Evolutionary conservation across 2,329 filamentous ascomycete species (phyloP), one percentile per base, ranked within the genome.

Genomic region (Blastomyces gilchristii): DNA sequence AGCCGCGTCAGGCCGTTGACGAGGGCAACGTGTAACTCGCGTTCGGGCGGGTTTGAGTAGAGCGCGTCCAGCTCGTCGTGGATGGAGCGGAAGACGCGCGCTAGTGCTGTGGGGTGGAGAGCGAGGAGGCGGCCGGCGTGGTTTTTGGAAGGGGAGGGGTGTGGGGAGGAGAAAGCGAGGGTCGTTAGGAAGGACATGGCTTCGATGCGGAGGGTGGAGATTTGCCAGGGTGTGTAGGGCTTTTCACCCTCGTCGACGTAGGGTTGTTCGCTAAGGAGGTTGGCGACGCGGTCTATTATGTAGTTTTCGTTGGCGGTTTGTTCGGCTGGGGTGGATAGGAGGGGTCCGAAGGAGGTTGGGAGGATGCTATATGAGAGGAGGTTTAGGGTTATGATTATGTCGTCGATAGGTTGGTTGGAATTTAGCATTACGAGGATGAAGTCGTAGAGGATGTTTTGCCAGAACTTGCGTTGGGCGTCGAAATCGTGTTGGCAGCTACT

Each of bases 11-110:
- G 79, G 3, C 81, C 76, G 69, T 87, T 88, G 67, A 89, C 79
- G 34, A 85, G 73, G 2, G 76, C 69, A 7, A 81, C 75, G 54
- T 81, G 81, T 45, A 79, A 68, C n/a, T 78, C 71, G 39, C 75
- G 75, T 37, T 77, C 76, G n/a, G 76, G 76, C 2, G 75, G 71
- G 47, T 77, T 76, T 16, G 80, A 74, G 72, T 89, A 88, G 0
- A 89, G 73, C 2, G 77, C 75, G 56, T 82, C 80, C 16, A 97
- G 77, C 67, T 88, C 85, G 66, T 91, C 88, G 64, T 94, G 87
- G 60, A 92, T 84, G 54, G 88, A 85, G 34, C 85, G 83, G 34
- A 95, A 86, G 0, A 96, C 77, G 2, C 90, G 84, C 0, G 89
- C 90, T 18, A 96, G 84, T 14, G 86, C 85, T 50, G 82, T 83